A percentile compares a stretch with the other conserved stretches of the same genome.
phyloP scores from a whole-genome alignment of 2,329 filamentous ascomycete species.

The Phialemoniopsis sp. region DNA sequence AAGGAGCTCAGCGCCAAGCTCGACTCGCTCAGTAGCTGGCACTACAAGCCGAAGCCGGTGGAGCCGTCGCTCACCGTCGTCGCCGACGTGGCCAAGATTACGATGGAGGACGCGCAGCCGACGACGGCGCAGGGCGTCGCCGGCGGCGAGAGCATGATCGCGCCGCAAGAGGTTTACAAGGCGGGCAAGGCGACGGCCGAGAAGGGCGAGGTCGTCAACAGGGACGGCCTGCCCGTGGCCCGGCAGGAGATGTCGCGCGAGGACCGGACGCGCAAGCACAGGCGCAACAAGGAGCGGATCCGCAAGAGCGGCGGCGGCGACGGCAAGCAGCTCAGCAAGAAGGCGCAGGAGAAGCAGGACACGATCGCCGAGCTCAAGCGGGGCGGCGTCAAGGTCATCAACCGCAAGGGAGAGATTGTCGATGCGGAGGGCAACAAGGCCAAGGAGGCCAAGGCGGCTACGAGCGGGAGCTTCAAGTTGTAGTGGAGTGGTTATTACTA shows the following conservation, averaged over 20 bases:
- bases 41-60: slow-evolving; percentile 87
- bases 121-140: slow-evolving; percentile 72
- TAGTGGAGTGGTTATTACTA: slow-evolving; percentile 24
- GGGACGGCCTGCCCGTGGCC: slow-evolving; percentile 72
- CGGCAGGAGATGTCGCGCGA: slow-evolving; percentile 85
- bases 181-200: slow-evolving; percentile 63
- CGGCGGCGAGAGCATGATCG: slow-evolving; percentile 69
- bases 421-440: slow-evolving; percentile 81
- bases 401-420: slow-evolving; percentile 79
- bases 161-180: slow-evolving; percentile 91
- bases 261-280: slow-evolving; percentile 71
- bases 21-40: slow-evolving; percentile 87
- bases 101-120: slow-evolving; percentile 93
- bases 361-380: slow-evolving; percentile 44
- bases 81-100: slow-evolving; percentile 83
- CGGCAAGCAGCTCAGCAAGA: slow-evolving; percentile 51
- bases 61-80: slow-evolving; percentile 82
- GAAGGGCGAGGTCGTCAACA: slow-evolving; percentile 70
- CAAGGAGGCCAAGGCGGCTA: slow-evolving; percentile 42
- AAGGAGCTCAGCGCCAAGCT: slow-evolving; percentile 74
- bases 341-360: slow-evolving; percentile 49
- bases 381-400: slow-evolving; percentile 88
- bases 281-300: slow-evolving; percentile 82
- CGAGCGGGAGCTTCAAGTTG: slow-evolving; percentile 59
- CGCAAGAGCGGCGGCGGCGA: slow-evolving; percentile 57